Evolutionary conservation across 768 basidiomycete species (phyloP).

Genomic region (Lentinula sp.): DNA sequence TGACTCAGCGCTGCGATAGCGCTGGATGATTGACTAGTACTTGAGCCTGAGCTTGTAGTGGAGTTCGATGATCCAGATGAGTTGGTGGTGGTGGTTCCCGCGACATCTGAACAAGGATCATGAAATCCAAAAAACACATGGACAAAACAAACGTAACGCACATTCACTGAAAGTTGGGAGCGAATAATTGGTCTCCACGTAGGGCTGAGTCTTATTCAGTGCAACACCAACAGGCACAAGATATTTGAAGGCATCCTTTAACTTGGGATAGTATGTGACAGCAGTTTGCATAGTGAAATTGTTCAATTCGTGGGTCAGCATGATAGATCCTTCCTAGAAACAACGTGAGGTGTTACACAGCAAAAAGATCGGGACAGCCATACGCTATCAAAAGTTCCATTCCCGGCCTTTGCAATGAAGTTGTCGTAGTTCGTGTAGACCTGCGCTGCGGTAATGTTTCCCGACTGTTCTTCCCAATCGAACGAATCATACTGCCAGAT

Average conservation of each 20-base stretch:
- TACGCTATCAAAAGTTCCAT: slow-evolving; percentile 35
- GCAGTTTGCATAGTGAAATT: slow-evolving; percentile 60
- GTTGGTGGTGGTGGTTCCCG: neutral
- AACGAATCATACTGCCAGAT: slow-evolving; percentile 58
- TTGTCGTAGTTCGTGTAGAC: slow-evolving; percentile 49
- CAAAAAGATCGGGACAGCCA: slow-evolving; percentile 3
- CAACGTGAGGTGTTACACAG: neutral
- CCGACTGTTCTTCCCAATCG: slow-evolving; percentile 40
- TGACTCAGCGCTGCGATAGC: neutral
- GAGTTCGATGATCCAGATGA: neutral
- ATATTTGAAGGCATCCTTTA: slow-evolving; percentile 41
- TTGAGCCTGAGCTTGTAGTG: neutral
- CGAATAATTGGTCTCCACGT: slow-evolving; percentile 39
- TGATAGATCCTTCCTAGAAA: slow-evolving; percentile 40
- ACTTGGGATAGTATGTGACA: slow-evolving; percentile 38
- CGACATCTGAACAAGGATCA: neutral
- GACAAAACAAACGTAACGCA: slow-evolving; percentile 16
- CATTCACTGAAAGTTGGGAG: slow-evolving; percentile 43
- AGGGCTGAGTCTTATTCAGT: slow-evolving; percentile 45
- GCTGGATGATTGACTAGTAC: neutral
- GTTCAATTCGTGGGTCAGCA: slow-evolving; percentile 55
- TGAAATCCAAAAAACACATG: neutral
- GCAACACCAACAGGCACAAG: slow-evolving; percentile 51
- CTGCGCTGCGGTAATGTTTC: slow-evolving; percentile 29
- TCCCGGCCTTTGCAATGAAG: slow-evolving; percentile 41